Conservation (phyloP, 1,139 yeast genomes). For the Kodamaea arcana region DNA sequence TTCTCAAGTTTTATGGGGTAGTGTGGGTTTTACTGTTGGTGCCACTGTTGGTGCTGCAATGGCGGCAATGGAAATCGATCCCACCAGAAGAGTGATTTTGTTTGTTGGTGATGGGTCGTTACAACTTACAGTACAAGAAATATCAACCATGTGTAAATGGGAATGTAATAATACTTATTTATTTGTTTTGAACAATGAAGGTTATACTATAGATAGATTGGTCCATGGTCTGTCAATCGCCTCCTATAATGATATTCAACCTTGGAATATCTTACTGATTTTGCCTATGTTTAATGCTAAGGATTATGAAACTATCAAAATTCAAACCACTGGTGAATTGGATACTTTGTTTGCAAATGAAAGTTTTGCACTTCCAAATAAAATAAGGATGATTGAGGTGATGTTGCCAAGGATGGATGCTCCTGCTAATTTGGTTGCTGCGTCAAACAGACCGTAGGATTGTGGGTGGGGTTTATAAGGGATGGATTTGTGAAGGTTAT, state of each 20-base stretch:
- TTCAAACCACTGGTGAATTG: conserved; percentile 64
- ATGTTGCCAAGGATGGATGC: conserved; percentile 83
- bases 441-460: no score
- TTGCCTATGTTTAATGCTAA: conserved; percentile 72
- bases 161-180: conserved; percentile 67
- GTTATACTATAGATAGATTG: conserved; percentile 86
- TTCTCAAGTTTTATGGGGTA: conserved; percentile 36
- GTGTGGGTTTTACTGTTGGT: conserved; percentile 31
- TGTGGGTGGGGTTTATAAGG: no score
- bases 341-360: conserved; percentile 51
- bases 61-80: conserved; percentile 60
- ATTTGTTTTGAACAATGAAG: conserved; percentile 79
- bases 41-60: conserved; percentile 28
- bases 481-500: no score
- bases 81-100: conserved; percentile 66
- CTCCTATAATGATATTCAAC: conserved; percentile 73
- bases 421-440: conserved; percentile 58
- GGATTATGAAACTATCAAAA: conserved; percentile 51
- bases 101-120: conserved; percentile 90
- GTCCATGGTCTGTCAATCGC: conserved; percentile 70
- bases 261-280: conserved; percentile 71
- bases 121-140: conserved; percentile 84
- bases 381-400: conserved; percentile 74
- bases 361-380: conserved; percentile 55
- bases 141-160: conserved; percentile 81